These are phyloP conservation scores for Kickxella alabastrina DNA, from an alignment of 192 early-diverging fungal genomes.

Conservation along the genomic window DNA sequence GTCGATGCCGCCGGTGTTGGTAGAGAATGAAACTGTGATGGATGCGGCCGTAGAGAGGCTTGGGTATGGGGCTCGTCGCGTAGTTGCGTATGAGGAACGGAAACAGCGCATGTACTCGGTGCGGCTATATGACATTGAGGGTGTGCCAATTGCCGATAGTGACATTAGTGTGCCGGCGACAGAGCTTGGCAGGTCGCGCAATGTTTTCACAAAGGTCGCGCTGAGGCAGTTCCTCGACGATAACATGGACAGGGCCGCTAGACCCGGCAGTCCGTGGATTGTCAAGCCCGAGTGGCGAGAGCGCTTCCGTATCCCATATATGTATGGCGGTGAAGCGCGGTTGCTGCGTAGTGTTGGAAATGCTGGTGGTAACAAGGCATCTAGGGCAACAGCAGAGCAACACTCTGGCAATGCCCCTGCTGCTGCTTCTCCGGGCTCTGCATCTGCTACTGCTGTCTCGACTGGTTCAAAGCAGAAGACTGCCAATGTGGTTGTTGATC, in stretches of 20 bases:
- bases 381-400: neutral
- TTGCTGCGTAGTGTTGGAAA: constrained; percentile 4
- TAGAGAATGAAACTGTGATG: no score
- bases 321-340: constrained; percentile 32
- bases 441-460: neutral
- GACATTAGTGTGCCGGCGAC: constrained; percentile 36
- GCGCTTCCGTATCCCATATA: constrained; percentile 47
- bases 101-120: constrained; percentile 32
- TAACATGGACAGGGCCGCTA: constrained; percentile 27
- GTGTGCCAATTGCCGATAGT: constrained; percentile 33
- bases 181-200: constrained; percentile 45
- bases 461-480: neutral
- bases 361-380: neutral
- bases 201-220: constrained; percentile 46
- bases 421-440: no score
- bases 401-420: neutral
- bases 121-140: constrained; percentile 37
- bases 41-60: constrained; percentile 25
- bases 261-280: constrained; percentile 40
- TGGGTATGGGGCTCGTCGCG: constrained; percentile 8
- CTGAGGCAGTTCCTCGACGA: constrained; percentile 45
- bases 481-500: constrained; percentile 21
- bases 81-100: constrained; percentile 30
- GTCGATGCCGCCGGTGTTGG: neutral
- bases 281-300: constrained; percentile 37